These are phyloP conservation scores for Lathyrus sativus DNA, from an alignment of 306 rosid species.

Conservation along the genomic window DNA sequence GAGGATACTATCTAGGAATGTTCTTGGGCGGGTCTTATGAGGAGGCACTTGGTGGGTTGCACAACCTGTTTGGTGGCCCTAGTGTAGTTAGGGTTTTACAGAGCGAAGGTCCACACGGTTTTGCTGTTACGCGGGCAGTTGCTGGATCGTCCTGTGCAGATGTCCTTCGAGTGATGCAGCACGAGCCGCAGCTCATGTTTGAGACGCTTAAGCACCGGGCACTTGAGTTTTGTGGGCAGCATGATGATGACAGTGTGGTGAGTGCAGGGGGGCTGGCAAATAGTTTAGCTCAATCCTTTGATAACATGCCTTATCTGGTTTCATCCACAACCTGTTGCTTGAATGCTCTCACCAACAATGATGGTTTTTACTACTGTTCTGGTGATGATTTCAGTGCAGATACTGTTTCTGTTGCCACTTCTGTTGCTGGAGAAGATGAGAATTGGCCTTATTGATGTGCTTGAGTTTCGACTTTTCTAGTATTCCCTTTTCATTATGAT, in stretches of 20 bases:
- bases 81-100: constrained; percentile 86
- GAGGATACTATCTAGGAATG: constrained; percentile 86
- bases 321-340: constrained; percentile 53
- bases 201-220: constrained; percentile 91
- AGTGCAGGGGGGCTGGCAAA: constrained; percentile 47
- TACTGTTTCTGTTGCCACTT: constrained; percentile 56
- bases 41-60: constrained; percentile 99
- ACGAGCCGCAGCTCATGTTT: constrained; percentile 96
- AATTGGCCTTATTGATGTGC: constrained; percentile 80
- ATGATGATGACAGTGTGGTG: constrained; percentile 42
- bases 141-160: constrained; percentile 83
- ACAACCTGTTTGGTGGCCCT: constrained; percentile 92
- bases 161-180: constrained; percentile 96
- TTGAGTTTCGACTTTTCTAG: constrained; percentile 41
- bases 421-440: constrained; percentile 57
- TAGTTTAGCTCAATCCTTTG: constrained; percentile 65
- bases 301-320: constrained; percentile 77
- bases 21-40: constrained; percentile 98
- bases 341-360: constrained; percentile 52
- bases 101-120: constrained; percentile 91
- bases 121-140: constrained; percentile 80
- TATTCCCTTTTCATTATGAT: constrained; percentile 1
- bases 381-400: constrained; percentile 49
- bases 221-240: constrained; percentile 12
- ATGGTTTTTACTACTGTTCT: constrained; percentile 59